These are phyloP conservation scores for Pichia scutulata DNA, from an alignment of 805 yeast species.

Conservation along the genomic window DNA sequence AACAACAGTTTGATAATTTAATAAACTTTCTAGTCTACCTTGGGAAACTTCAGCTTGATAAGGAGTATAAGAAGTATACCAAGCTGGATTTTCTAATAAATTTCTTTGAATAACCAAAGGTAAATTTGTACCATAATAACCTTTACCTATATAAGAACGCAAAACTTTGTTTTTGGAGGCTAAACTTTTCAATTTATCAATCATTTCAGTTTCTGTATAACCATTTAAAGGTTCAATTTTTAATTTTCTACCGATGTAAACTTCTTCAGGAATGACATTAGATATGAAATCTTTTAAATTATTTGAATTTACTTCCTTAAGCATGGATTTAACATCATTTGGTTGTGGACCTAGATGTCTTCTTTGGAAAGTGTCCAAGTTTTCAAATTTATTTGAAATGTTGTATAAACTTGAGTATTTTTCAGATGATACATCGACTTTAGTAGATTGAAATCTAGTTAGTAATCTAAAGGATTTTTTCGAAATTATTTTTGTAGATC, in stretches of 20 bases:
- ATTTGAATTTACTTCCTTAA: constrained; percentile 51
- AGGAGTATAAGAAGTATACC: constrained; percentile 99
- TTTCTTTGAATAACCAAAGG: constrained; percentile 95
- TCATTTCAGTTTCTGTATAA: constrained; percentile 73
- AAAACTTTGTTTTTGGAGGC: constrained; percentile 70
- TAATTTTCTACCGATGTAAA: constrained; percentile 62
- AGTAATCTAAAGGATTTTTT: neutral
- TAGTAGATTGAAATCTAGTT: constrained; percentile 13
- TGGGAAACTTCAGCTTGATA: constrained; percentile 98
- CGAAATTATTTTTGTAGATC: neutral
- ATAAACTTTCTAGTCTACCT: constrained; percentile 84
- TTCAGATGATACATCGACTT: constrained; percentile 49
- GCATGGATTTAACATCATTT: constrained; percentile 56
- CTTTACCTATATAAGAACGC: constrained; percentile 83
- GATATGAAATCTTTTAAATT: constrained; percentile 66
- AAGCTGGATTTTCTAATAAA: constrained; percentile 86
- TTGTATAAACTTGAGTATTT: constrained; percentile 42
- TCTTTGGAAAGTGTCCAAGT: constrained; percentile 75
- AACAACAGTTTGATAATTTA: constrained; percentile 90
- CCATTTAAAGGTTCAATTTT: constrained; percentile 65
- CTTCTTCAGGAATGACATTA: constrained; percentile 69
- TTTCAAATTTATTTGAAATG: constrained; percentile 26
- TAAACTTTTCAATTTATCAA: constrained; percentile 54
- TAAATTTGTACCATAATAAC: constrained; percentile 82
- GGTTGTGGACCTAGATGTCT: constrained; percentile 87